A percentile compares a stretch with the other conserved stretches of the same genome.
phyloP scores from a whole-genome alignment of 2,329 filamentous ascomycete species.

The Ophiognomonia clavigignenti-juglandacearum region DNA sequence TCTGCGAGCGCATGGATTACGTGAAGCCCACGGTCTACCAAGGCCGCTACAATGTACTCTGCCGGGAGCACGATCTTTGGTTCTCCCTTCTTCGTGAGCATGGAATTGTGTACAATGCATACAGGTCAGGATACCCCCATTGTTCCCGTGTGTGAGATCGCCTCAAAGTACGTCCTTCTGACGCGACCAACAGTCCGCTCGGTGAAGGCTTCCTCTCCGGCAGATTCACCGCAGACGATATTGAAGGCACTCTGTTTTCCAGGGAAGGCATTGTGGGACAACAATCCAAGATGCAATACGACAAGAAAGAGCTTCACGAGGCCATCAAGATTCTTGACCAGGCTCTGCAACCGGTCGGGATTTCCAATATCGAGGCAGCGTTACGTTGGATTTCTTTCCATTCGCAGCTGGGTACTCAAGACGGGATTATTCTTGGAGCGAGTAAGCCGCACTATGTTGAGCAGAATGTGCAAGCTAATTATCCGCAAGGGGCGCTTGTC shows the following conservation, averaged over 20 bases:
- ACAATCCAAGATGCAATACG: slow-evolving; percentile 14
- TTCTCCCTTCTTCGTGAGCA: slow-evolving; percentile 11
- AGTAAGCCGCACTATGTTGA: neutral
- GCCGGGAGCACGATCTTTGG: slow-evolving; percentile 9
- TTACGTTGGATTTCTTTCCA: neutral
- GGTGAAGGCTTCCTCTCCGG: slow-evolving; percentile 18
- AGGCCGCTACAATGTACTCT: slow-evolving; percentile 16
- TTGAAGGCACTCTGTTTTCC: slow-evolving; percentile 18
- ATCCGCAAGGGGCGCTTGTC: no score
- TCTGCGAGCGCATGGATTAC: slow-evolving; percentile 15
- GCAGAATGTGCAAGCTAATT: no score
- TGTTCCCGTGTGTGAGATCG: neutral
- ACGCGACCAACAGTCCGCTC: slow-evolving; percentile 12
- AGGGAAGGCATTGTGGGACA: slow-evolving; percentile 15
- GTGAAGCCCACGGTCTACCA: slow-evolving; percentile 16
- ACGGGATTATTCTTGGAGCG: neutral
- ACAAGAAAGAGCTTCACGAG: slow-evolving; percentile 15
- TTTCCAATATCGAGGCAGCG: slow-evolving; percentile 9
- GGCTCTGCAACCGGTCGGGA: slow-evolving; percentile 10
- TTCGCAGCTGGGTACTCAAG: neutral
- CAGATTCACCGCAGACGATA: slow-evolving; percentile 15
- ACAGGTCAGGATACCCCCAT: neutral
- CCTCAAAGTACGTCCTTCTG: neutral
- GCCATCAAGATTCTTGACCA: slow-evolving; percentile 9
- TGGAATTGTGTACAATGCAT: slow-evolving; percentile 12